Percentiles rank a stretch among this genome's conserved stretches.
Evolutionary conservation across 2,329 filamentous ascomycete genomes (phyloP).

Genomic region (Hypoxylon sp.): DNA sequence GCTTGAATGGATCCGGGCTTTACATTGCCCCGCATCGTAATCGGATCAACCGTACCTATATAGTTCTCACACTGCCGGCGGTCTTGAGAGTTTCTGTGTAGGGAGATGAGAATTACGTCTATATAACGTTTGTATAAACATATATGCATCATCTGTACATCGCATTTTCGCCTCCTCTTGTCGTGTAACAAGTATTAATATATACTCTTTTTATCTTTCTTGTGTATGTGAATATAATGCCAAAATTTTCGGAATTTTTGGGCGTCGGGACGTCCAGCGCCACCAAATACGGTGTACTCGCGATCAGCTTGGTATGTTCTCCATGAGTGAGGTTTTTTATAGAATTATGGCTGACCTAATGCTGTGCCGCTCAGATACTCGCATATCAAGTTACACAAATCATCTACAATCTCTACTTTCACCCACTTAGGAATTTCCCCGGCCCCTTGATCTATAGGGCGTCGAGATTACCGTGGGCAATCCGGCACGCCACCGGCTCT

Average conservation of each 20-base stretch:
- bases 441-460: constrained; percentile 48
- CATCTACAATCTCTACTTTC: constrained; percentile 53
- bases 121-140: background rate
- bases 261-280: constrained; percentile 38
- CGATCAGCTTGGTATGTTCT: constrained; percentile 40
- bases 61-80: constrained; percentile 18
- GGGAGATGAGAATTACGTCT: background rate
- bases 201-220: background rate
- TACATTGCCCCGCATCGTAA: constrained; percentile 24
- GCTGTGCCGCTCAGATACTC: constrained; percentile 38
- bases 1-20: constrained; percentile 3
- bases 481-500: constrained; percentile 43
- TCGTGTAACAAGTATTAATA: constrained; percentile 4
- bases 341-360: constrained; percentile 1
- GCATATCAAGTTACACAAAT: constrained; percentile 42
- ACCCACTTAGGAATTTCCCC: constrained; percentile 50
- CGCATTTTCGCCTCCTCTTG: background rate
- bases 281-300: constrained; percentile 39
- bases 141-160: constrained; percentile 19
- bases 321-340: constrained; percentile 5
- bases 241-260: constrained; percentile 9
- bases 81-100: background rate
- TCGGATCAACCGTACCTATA: constrained; percentile 6
- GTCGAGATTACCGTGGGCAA: constrained; percentile 48
- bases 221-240: constrained; percentile 19